Evolutionary conservation across 768 basidiomycete genomes (phyloP).

Genomic region (Rhizopogon sp.): DNA sequence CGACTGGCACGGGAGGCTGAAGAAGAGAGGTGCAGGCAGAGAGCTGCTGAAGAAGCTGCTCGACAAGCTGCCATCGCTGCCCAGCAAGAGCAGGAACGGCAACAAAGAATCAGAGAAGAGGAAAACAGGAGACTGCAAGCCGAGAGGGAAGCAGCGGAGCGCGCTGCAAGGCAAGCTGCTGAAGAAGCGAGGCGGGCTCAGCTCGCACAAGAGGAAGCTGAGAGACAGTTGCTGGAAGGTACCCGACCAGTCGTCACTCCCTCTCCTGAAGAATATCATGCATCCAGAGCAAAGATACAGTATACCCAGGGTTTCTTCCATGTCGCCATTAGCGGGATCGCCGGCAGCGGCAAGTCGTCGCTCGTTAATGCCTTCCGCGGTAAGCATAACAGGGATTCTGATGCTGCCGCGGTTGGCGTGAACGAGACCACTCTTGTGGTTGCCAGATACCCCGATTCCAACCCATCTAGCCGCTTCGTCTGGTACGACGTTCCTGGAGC

Average conservation of each 20-base stretch:
- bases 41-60: conserved; percentile 19
- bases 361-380: conserved; percentile 20
- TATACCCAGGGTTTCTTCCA: conserved; percentile 10
- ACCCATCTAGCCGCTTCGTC: conserved; percentile 9
- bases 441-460: conserved; percentile 16
- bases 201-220: conserved; percentile 14
- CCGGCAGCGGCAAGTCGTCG: conserved; percentile 13
- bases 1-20: conserved; percentile 13
- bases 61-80: conserved; percentile 18
- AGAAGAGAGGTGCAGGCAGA: conserved; percentile 13
- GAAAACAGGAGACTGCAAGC: conserved; percentile 3
- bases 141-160: conserved; percentile 17
- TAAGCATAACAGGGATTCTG: conserved; percentile 9
- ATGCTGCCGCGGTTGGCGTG: conserved; percentile 20
- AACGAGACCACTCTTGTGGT: conserved; percentile 18
- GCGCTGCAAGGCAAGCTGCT: conserved; percentile 16
- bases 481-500: conserved; percentile 28
- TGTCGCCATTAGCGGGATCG: conserved; percentile 8
- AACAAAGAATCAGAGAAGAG: conserved; percentile 13
- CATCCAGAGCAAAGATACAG: neutral
- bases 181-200: conserved; percentile 19
- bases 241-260: conserved; percentile 12
- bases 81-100: conserved; percentile 18
- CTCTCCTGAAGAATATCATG: conserved; percentile 7
- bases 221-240: conserved; percentile 6